Conservation (phyloP, 1,139 yeast genomes). For the Scheffersomyces lignicola region DNA sequence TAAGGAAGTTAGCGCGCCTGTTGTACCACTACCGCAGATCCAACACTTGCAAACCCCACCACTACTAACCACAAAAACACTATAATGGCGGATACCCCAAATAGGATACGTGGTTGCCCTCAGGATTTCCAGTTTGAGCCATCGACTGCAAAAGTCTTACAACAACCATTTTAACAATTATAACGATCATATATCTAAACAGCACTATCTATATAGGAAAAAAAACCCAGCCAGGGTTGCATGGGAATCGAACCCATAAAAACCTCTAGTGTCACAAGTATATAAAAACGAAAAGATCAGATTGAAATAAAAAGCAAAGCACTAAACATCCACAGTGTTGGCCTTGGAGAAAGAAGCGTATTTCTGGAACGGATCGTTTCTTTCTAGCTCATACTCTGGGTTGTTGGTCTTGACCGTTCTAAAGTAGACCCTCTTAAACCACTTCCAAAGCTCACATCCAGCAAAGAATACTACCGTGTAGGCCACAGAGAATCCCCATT, state of each 20-base stretch:
- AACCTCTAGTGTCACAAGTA: conserved; percentile 1
- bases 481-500: conserved; percentile 80
- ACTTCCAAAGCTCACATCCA: conserved; percentile 70
- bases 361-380: conserved; percentile 62
- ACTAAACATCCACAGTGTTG: conserved; percentile 30
- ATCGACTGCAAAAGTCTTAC: too few species aligned
- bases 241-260: conserved; percentile 7
- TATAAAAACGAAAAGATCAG: not conserved
- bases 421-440: conserved; percentile 58
- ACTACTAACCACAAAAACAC: too few species aligned
- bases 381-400: conserved; percentile 67
- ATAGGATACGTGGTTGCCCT: too few species aligned
- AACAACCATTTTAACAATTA: too few species aligned
- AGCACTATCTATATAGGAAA: too few species aligned
- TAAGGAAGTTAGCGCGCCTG: conserved; percentile 1
- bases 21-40: too few species aligned
- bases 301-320: not conserved
- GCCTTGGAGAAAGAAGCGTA: conserved; percentile 59
- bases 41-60: too few species aligned
- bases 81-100: too few species aligned
- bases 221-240: conserved; percentile 5
- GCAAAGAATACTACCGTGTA: conserved; percentile 58
- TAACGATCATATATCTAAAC: too few species aligned
- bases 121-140: too few species aligned
- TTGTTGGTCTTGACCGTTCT: conserved; percentile 45